phyloP scores from a whole-genome alignment of 768 basidiomycete genomes.

The Mycena capillaripes region DNA sequence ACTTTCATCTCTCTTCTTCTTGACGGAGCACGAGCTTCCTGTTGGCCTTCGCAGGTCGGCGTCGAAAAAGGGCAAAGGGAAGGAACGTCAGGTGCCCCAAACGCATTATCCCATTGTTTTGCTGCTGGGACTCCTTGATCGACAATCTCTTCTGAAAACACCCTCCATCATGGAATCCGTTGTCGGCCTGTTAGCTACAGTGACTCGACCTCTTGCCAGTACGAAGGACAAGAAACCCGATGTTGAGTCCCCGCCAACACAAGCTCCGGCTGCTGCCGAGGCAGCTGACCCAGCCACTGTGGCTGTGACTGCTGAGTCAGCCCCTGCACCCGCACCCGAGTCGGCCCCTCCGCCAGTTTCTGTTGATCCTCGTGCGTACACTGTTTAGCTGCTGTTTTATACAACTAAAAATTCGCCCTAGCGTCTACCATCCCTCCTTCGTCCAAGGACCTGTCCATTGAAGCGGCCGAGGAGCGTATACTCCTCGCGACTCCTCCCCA shows the following conservation, averaged over 20 bases:
- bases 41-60: slow-evolving; percentile 77
- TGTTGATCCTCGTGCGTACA: slow-evolving; percentile 9
- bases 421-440: slow-evolving; percentile 19
- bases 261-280: slow-evolving; percentile 30
- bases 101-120: slow-evolving; percentile 94
- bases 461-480: slow-evolving; percentile 60
- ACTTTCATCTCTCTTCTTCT: slow-evolving; percentile 90
- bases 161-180: slow-evolving; percentile 95
- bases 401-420: slow-evolving; percentile 4
- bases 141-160: slow-evolving; percentile 87
- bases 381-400: not conserved
- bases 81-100: slow-evolving; percentile 86
- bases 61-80: slow-evolving; percentile 94
- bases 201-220: slow-evolving; percentile 85
- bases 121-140: slow-evolving; percentile 88
- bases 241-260: slow-evolving; percentile 40
- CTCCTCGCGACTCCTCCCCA: slow-evolving; percentile 83
- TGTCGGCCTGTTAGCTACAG: slow-evolving; percentile 87
- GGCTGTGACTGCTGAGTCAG: slow-evolving; percentile 16
- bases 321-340: not conserved
- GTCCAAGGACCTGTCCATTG: slow-evolving; percentile 45
- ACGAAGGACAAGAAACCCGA: slow-evolving; percentile 65
- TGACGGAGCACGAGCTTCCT: slow-evolving; percentile 94
- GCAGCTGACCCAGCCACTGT: not conserved
- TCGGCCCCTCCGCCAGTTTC: too few species aligned